Evolutionary conservation across 805 yeast species (phyloP), one percentile per base, ranked within the genome.

Genomic region (Ascoidea asiatica): DNA sequence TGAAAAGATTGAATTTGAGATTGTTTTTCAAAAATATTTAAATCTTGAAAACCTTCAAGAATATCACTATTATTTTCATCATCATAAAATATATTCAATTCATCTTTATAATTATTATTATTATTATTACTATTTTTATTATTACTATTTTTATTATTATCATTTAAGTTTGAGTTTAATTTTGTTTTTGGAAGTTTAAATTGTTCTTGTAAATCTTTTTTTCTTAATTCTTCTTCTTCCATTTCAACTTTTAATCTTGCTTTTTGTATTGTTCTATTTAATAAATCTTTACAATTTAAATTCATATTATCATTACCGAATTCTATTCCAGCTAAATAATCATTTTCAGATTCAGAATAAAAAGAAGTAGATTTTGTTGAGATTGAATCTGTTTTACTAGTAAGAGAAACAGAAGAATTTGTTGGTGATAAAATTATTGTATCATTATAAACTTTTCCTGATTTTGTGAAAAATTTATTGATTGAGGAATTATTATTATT

Each of bases 301-400:
- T 29, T 29, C 15, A 11, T 8, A 17, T 40, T 40, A 21, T 48
- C 46, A 20, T 38, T 39, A 18, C 44, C 47, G 17, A 48, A 18
- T 22, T 48, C 44, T 17, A 48, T 46, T 21, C 43, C 51, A 21
- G 47, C 44, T 37, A 46, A 43, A 33, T 38, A 48, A 46, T 48
- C 46, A 4, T 43, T 44, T 33, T 46, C 51, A 7, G 51, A 44
- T 37, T 48, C 51, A 39, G 49, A 46, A 36, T 48, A 48, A 7
- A 37, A 19, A 2, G 51, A 48, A 15, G 48, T 46, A 4, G 42
- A 45, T 13, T 44, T 43, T 5, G 40, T 42, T 11, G 49, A 44
- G 17, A 42, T 22, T 11, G 47, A 44, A 19, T 37, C 18, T 21
- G 43, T 48, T 6, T 22, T 23, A 13, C 17, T 19, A 5, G 19